Evolutionary conservation across 2,329 filamentous ascomycete genomes (phyloP).

Genomic region (Colletotrichum salicis): DNA sequence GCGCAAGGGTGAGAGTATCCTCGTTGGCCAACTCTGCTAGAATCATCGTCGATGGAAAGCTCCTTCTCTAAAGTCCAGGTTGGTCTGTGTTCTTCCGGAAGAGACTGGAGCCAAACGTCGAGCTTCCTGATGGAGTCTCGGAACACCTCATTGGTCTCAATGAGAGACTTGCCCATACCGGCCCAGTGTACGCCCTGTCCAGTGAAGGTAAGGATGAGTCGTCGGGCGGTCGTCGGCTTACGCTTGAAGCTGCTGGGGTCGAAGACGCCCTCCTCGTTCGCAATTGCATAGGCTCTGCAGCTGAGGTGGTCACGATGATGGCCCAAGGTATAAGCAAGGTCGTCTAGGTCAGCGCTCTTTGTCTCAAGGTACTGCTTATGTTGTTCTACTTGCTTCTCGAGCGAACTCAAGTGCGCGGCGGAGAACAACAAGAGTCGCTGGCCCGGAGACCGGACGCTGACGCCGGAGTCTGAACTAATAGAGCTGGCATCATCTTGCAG

Average conservation of each 20-base stretch:
- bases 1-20: conserved; percentile 42
- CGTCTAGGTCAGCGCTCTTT: conserved; percentile 31
- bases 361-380: conserved; percentile 38
- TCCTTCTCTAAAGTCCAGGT: conserved; percentile 39
- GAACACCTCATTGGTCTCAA: conserved; percentile 25
- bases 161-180: conserved; percentile 34
- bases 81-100: conserved; percentile 31
- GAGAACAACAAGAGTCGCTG: conserved; percentile 28
- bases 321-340: conserved; percentile 46
- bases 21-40: conserved; percentile 40
- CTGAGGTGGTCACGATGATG: conserved; percentile 42
- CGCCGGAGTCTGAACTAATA: conserved; percentile 23
- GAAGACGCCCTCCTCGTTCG: conserved; percentile 30
- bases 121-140: conserved; percentile 29
- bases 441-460: conserved; percentile 3
- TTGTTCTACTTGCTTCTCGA: conserved; percentile 21
- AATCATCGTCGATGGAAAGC: conserved; percentile 37
- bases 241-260: conserved; percentile 30
- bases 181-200: conserved; percentile 38
- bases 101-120: conserved; percentile 29
- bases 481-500: conserved; percentile 22
- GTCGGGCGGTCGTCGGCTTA: conserved; percentile 20
- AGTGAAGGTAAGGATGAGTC: conserved; percentile 35
- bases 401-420: conserved; percentile 1
- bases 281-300: conserved; percentile 41